These are phyloP conservation scores for Termitomyces titanicus DNA, from an alignment of 768 basidiomycete genomes.

Conservation along the genomic window DNA sequence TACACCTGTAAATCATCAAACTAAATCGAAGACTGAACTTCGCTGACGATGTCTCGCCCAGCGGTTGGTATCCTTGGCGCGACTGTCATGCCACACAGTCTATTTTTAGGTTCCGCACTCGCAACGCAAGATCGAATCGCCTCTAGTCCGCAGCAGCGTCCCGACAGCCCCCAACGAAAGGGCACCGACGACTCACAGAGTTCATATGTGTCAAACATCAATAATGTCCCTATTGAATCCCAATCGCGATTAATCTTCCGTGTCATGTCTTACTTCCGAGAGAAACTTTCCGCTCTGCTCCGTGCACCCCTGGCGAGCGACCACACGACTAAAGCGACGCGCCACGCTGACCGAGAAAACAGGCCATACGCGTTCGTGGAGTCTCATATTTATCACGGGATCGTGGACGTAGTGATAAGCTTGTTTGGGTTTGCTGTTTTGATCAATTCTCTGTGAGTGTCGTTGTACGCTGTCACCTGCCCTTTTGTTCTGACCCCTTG, in stretches of 20 bases:
- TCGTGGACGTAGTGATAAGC: slow-evolving; percentile 61
- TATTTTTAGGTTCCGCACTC: slow-evolving; percentile 86
- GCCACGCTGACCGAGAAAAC: slow-evolving; percentile 55
- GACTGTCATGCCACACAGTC: slow-evolving; percentile 90
- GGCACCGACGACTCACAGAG: slow-evolving; percentile 4
- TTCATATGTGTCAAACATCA: slow-evolving; percentile 7
- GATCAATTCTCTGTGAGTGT: slow-evolving; percentile 76
- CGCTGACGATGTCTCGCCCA: slow-evolving; percentile 17
- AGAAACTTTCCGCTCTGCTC: slow-evolving; percentile 30
- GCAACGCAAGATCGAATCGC: slow-evolving; percentile 77
- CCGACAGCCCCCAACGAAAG: slow-evolving; percentile 17
- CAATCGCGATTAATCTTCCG: background rate
- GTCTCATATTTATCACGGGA: slow-evolving; percentile 63
- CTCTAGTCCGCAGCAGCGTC: slow-evolving; percentile 24
- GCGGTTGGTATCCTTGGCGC: slow-evolving; percentile 76
- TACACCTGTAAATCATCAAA: slow-evolving; percentile 52
- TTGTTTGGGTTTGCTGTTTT: slow-evolving; percentile 83
- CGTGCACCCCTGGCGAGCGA: slow-evolving; percentile 31
- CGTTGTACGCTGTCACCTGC: slow-evolving; percentile 4
- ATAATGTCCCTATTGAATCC: background rate
- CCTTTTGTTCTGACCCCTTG: background rate
- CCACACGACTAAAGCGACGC: slow-evolving; percentile 31
- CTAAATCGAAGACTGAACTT: background rate
- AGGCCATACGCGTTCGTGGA: slow-evolving; percentile 51
- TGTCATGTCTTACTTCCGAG: slow-evolving; percentile 18